Evolutionary conservation across 371 early-diverging fungal species (phyloP).

Genomic region (Lichtheimia ramosa): DNA sequence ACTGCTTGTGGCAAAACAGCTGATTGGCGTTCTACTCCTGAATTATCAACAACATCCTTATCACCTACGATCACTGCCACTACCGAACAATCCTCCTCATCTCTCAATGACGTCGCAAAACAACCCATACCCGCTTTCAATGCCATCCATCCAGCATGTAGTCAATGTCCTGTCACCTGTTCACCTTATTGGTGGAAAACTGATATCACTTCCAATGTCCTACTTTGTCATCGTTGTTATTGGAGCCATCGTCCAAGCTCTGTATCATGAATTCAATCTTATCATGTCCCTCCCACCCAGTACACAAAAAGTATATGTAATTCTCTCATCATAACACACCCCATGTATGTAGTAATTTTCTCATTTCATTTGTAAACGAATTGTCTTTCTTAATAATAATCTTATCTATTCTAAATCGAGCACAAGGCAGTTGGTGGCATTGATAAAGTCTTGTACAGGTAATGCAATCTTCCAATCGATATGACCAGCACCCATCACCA

Average conservation of each 20-base stretch:
- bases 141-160: constrained; percentile 16
- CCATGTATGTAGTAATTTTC: not conserved
- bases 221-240: constrained; percentile 15
- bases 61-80: constrained; percentile 1
- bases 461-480: constrained; percentile 85
- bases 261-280: not conserved
- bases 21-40: not conserved
- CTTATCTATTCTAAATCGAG: constrained; percentile 55
- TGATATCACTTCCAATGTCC: constrained; percentile 5
- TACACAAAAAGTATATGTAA: not conserved
- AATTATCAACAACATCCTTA: constrained; percentile 2
- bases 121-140: not conserved
- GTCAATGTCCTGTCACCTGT: constrained; percentile 23
- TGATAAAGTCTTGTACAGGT: constrained; percentile 65
- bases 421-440: constrained; percentile 55
- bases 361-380: too few relatives aligned
- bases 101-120: not conserved
- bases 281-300: not conserved
- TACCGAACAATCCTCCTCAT: not conserved
- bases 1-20: not conserved
- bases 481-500: constrained; percentile 89
- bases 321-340: not conserved
- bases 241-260: constrained; percentile 4
- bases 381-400: too few relatives aligned
- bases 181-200: constrained; percentile 49